Percentiles rank a stretch among this genome's conserved stretches.
These are phyloP conservation scores for Alternaria brassicae DNA, from an alignment of 2,329 filamentous ascomycete genomes.

Conservation along the genomic window DNA sequence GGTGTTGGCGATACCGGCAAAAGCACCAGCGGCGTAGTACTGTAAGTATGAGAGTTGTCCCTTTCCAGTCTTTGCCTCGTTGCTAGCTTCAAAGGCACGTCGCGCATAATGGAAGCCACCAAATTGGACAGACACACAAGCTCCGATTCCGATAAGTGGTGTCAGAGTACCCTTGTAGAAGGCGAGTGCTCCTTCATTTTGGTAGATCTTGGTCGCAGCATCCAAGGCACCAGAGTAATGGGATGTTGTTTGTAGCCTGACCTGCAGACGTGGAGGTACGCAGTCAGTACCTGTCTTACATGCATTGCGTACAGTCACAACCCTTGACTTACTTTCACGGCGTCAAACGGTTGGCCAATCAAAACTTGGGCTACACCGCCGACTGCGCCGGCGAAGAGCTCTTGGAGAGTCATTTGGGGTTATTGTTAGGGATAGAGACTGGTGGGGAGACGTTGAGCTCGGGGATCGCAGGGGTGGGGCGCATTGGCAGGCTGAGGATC, in stretches of 20 bases:
- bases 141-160: constrained; percentile 92
- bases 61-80: constrained; percentile 56
- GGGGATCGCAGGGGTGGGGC: too few species aligned
- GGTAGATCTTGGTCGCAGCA: constrained; percentile 83
- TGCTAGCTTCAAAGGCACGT: constrained; percentile 80
- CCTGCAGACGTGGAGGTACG: constrained; percentile 44
- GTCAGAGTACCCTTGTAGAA: constrained; percentile 99
- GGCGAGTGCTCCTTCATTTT: constrained; percentile 83
- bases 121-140: constrained; percentile 96
- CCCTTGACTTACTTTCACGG: constrained; percentile 78
- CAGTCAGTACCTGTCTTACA: background rate
- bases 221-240: constrained; percentile 81
- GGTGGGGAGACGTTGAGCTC: too few species aligned
- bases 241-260: constrained; percentile 82
- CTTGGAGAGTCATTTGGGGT: constrained; percentile 57
- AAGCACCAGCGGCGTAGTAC: constrained; percentile 90
- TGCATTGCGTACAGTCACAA: background rate
- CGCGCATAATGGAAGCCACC: constrained; percentile 94
- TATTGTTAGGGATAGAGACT: too few species aligned
- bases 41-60: constrained; percentile 75
- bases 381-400: too few species aligned
- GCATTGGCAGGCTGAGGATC: too few species aligned
- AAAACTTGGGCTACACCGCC: background rate
- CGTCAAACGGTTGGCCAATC: constrained; percentile 63
- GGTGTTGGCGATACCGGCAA: constrained; percentile 90